phyloP scores from a whole-genome alignment of 495 filamentous ascomycete species.

The Talaromyces adpressus region DNA sequence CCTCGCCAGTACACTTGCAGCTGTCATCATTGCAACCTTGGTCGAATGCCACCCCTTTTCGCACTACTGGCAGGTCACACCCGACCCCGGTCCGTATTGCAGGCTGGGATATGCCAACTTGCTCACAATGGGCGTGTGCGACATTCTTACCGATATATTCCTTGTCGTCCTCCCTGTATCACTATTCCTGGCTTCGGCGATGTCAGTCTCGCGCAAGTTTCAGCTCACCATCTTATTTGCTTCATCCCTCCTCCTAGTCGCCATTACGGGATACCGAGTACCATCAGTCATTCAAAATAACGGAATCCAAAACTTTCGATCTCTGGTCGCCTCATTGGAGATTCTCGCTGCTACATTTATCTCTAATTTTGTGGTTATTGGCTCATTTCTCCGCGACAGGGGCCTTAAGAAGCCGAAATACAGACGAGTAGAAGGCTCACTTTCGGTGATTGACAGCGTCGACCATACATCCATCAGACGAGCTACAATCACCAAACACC shows the following conservation, averaged over 20 bases:
- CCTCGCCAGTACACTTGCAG: conserved; percentile 68
- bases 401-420: conserved; percentile 75
- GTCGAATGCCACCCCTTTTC: conserved; percentile 78
- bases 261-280: conserved; percentile 69
- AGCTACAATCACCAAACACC: conserved; percentile 43
- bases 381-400: conserved; percentile 72
- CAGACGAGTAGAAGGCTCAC: conserved; percentile 46
- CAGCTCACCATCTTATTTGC: conserved; percentile 70
- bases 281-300: conserved; percentile 55
- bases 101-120: conserved; percentile 79
- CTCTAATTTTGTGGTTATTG: conserved; percentile 71
- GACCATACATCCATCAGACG: conserved; percentile 44
- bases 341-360: conserved; percentile 70
- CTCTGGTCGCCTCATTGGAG: conserved; percentile 71
- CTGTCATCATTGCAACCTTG: conserved; percentile 71
- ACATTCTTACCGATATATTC: conserved; percentile 81
- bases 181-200: conserved; percentile 66
- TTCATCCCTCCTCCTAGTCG: conserved; percentile 70
- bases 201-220: conserved; percentile 59
- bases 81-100: conserved; percentile 80
- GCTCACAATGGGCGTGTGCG: conserved; percentile 77
- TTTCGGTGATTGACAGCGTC: conserved; percentile 44
- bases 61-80: conserved; percentile 87
- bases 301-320: conserved; percentile 66
- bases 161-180: conserved; percentile 85